phyloP scores from a whole-genome alignment of 768 basidiomycete species.

The Trametes sanguinea region DNA sequence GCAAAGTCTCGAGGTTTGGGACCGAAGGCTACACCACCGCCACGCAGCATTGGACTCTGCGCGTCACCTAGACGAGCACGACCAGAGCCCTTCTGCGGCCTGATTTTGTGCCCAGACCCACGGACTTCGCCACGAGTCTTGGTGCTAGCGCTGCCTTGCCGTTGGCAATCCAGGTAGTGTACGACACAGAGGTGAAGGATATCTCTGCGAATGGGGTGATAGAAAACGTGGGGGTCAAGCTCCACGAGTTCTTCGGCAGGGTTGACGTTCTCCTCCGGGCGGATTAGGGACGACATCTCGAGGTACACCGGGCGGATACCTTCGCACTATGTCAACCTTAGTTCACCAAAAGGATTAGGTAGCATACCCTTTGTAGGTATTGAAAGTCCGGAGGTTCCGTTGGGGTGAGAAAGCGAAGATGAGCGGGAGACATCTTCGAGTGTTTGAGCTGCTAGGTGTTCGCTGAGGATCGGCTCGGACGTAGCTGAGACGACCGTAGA shows the following conservation, averaged over 20 bases:
- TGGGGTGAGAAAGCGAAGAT: neutral
- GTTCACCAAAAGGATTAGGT: neutral
- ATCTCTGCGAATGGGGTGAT: constrained; percentile 85
- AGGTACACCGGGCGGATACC: constrained; percentile 57
- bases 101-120: constrained; percentile 87
- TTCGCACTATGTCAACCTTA: constrained; percentile 23
- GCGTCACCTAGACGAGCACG: constrained; percentile 87
- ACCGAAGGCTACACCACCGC: constrained; percentile 92
- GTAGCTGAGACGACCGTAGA: constrained; percentile 18
- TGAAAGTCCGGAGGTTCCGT: neutral
- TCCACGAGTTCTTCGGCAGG: constrained; percentile 53
- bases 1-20: constrained; percentile 91
- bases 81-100: constrained; percentile 90
- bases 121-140: constrained; percentile 90
- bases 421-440: neutral
- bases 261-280: constrained; percentile 43
- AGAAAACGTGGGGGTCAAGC: constrained; percentile 82
- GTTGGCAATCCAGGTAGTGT: constrained; percentile 82
- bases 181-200: constrained; percentile 91
- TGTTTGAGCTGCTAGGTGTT: neutral
- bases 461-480: neutral
- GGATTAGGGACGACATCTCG: constrained; percentile 60
- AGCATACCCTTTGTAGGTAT: neutral
- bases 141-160: constrained; percentile 91
- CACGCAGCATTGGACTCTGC: constrained; percentile 83